Percentiles rank a stretch among this genome's conserved stretches.
Evolutionary conservation across 1,284 basidiomycete species (phyloP).

Genomic region (Sphaerobolus stellatus): DNA sequence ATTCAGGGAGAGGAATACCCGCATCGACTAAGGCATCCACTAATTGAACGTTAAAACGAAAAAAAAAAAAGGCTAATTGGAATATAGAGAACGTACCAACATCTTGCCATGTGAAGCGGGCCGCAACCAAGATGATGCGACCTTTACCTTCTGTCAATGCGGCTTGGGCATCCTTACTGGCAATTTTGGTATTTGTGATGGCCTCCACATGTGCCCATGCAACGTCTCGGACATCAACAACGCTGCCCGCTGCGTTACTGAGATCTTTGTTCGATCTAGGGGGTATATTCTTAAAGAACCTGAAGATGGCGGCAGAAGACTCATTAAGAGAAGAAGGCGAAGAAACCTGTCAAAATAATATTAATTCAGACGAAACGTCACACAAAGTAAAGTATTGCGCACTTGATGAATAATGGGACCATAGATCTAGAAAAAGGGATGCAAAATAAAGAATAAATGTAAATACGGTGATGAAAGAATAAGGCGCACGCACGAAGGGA

Average conservation of each 20-base stretch:
- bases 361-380: too few relatives aligned
- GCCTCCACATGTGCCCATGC: constrained; percentile 7
- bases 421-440: constrained; percentile 6
- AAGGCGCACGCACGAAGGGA: constrained; percentile 43
- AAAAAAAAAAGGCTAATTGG: not conserved
- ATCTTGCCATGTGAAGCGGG: not conserved
- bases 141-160: not conserved
- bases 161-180: not conserved
- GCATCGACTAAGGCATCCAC: not conserved
- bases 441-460: not conserved
- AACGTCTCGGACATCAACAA: constrained; percentile 13
- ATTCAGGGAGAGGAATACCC: not conserved
- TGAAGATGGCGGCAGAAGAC: constrained; percentile 40
- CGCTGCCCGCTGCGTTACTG: constrained; percentile 15
- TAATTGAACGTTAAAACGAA: not conserved
- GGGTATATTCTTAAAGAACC: constrained; percentile 36
- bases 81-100: not conserved
- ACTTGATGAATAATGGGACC: constrained; percentile 2
- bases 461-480: too few relatives aligned
- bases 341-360: constrained; percentile 11
- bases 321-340: constrained; percentile 49
- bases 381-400: not conserved
- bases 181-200: not conserved
- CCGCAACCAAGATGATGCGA: not conserved
- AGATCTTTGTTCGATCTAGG: constrained; percentile 20